Base-by-base conservation (phyloP, 1,139 yeast genomes). In the Pichia sp. region DNA sequence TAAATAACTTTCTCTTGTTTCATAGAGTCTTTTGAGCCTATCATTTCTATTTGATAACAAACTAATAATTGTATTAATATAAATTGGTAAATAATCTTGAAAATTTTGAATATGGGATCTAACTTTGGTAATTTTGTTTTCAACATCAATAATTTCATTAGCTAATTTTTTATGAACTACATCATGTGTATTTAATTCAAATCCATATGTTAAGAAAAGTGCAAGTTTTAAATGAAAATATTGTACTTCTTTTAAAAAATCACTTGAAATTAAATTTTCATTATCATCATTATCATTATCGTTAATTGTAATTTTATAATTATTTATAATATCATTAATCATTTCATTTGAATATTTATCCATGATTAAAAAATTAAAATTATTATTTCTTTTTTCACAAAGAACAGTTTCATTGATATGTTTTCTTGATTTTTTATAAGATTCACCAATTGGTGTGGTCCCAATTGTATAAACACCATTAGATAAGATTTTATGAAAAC, bases 401-500 rank as follows among this genome's bases (percentile, higher is more conserved):
- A 61, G 46, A 47, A 83, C 64, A 6, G 71, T 68, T 46, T 69
- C 67, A 0, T 81, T 71, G 27, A 82, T 67, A 7, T 73, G 71
- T 55, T 78, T 80, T 54, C 81, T 74, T 58, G 77, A 74, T 25
- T 65, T 65, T 49, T 68, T 67, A 56, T 71, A 82, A 2, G 80
- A 69, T 1, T 64, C 67, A 2, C 84, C 76, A 56, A 72, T 77
- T 1, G 94, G 94, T 0, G 92, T 82, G 0, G 94, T 81, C 0
- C 95, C 95, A 28, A 85, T 72, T 0, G 95, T 85, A 51, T 74
- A 78, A 5, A 53, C 65, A 46, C 78, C 82, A 4, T 73, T 64
- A 0, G 89, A 80, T 2, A 84, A 75, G 8, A 84, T 67, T 29
- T 71, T 67, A 61, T 85, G 94, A 63, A 85, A 85, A 0, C 89